Evolutionary conservation across 106 monocot species (phyloP), one percentile per base, ranked within the genome.

Genomic region (Cymbidium sinense): DNA sequence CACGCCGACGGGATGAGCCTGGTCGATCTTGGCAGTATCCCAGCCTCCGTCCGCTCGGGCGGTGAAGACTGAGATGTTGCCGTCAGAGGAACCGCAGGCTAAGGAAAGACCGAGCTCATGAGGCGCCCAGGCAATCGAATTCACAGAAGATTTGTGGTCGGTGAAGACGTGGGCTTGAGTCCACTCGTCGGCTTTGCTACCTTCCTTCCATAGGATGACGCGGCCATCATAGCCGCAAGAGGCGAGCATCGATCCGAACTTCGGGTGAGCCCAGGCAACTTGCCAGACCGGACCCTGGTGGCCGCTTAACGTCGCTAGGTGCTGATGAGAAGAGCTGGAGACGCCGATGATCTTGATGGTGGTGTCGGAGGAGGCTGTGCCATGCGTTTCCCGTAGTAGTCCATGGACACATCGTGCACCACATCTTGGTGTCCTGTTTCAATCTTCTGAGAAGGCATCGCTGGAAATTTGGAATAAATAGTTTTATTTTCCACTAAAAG

Each of bases 1-100:
- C 18, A 83, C 82, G 12, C 82, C 82, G 25, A 83, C 82, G 3
- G 82, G 82, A 30, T 78, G 82, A 2, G 82, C 82, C 78, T 83
- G 82, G 35, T 78, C 74, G 11, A 83, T 83, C 78, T n/a, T 77
- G 2, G 82, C 72, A 41, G 47, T 50, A 37, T 83, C 78, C 82
- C 82, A 83, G 0, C 82, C 82, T 33, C 82, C 82, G 27, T 78
- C 78, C 0, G 78, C 43, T 55, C 77, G 70, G 20, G 73, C 78
- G 0, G 82, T 83, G 78, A 83, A 33, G 33, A 83, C 82, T 0
- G 82, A 78, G 2, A 83, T 83, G 55, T 83, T 77, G 6, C 82
- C 82, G 43, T 83, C 82, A 0, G 82, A 83, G 0, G 82, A 83
- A 5, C 82, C 82, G 23, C 82, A 83, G 1, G 82, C 78, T 1